A percentile compares a stretch with the other conserved stretches of the same genome.
phyloP scores from a whole-genome alignment of 345 rosid genomes.

The Raphanus raphanistrum region DNA sequence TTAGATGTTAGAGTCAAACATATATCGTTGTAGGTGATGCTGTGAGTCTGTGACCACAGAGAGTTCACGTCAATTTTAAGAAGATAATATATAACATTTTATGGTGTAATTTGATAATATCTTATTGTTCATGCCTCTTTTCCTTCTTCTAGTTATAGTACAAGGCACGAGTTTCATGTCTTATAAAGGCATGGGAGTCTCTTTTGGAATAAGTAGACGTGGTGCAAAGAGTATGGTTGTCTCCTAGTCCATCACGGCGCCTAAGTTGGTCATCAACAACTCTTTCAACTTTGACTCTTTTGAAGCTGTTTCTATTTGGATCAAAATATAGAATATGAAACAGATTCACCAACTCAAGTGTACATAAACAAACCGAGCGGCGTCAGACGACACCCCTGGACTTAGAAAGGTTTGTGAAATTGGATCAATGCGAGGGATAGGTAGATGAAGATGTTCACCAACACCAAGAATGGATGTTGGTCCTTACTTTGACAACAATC shows the following conservation, averaged over 20 bases:
- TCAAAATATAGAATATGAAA: neutral
- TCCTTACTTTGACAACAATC: neutral
- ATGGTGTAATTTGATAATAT: neutral
- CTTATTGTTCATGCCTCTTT: neutral
- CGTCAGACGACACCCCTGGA: too few relatives aligned
- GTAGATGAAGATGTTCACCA: neutral
- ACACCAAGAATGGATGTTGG: neutral
- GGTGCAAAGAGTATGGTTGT: neutral
- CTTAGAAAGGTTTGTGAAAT: too few relatives aligned
- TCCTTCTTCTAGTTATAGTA: neutral
- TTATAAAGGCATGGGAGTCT: neutral
- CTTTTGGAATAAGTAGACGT: neutral
- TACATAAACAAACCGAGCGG: neutral
- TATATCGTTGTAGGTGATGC: neutral
- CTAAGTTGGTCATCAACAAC: neutral
- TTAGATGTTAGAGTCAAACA: constrained; percentile 14
- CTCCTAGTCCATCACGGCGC: neutral
- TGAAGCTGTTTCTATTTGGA: neutral
- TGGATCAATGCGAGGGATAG: neutral
- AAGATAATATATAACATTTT: neutral
- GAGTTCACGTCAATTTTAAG: neutral
- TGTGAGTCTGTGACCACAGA: neutral
- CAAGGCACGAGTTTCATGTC: neutral
- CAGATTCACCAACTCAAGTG: neutral
- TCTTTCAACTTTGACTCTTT: neutral